Conservation (phyloP, 805 yeast species). For the Cyberlindnera americana region DNA sequence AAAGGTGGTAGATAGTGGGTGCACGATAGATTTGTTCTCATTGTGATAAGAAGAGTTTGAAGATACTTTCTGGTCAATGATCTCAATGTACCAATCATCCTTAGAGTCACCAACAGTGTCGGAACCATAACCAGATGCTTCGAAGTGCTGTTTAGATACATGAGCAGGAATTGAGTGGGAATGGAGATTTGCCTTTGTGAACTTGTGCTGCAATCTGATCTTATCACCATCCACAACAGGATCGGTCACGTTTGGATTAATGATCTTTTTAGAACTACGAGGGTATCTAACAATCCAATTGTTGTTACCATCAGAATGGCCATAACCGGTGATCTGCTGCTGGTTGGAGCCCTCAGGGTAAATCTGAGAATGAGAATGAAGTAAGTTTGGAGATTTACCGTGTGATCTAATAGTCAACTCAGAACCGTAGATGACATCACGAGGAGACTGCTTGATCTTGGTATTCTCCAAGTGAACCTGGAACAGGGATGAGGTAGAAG, state of each 20-base stretch:
- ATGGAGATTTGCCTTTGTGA: constrained; percentile 73
- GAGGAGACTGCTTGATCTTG: constrained; percentile 61
- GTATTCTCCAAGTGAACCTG: constrained; percentile 80
- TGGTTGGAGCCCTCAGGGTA: constrained; percentile 93
- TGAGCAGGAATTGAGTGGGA: constrained; percentile 81
- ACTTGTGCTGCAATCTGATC: constrained; percentile 68
- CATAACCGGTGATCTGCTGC: constrained; percentile 92
- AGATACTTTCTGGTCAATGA: constrained; percentile 54
- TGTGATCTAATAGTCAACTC: constrained; percentile 50
- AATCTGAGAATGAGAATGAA: constrained; percentile 83
- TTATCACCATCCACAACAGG: constrained; percentile 56
- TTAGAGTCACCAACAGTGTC: constrained; percentile 67
- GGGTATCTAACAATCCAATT: constrained; percentile 70
- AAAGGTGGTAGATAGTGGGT: constrained; percentile 74
- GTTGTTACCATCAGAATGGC: constrained; percentile 84
- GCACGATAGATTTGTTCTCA: constrained; percentile 52
- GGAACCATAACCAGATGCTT: constrained; percentile 86
- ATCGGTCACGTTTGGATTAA: constrained; percentile 5
- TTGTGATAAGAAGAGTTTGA: constrained; percentile 36
- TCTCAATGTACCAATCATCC: constrained; percentile 89
- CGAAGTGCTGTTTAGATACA: constrained; percentile 60
- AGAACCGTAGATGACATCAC: constrained; percentile 61
- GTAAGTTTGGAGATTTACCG: constrained; percentile 67
- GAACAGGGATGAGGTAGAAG: constrained; percentile 82
- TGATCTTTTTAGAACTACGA: constrained; percentile 33